phyloP scores from a whole-genome alignment of 257 asterid genomes.

The Solanum rostratum region DNA sequence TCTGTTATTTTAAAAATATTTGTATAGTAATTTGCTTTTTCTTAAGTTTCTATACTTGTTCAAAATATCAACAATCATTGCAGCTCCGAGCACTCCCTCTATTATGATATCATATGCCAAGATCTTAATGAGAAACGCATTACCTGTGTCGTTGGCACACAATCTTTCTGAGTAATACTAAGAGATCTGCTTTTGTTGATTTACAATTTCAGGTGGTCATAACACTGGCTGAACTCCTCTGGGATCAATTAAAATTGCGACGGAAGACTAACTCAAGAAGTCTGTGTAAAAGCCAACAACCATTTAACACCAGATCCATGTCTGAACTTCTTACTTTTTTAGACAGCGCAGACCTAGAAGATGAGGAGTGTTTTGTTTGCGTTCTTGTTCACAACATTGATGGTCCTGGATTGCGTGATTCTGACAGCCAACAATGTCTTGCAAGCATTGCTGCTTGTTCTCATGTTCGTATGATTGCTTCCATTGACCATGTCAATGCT shows the following conservation, averaged over 20 bases:
- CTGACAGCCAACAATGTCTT: constrained; percentile 74
- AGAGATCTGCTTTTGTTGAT: background rate
- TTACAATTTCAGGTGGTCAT: constrained; percentile 43
- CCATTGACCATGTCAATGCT: constrained; percentile 85
- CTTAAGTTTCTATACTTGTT: background rate
- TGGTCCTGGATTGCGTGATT: constrained; percentile 78
- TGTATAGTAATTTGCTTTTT: background rate
- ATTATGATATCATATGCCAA: background rate
- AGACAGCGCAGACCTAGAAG: constrained; percentile 44
- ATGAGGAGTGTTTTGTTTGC: constrained; percentile 51
- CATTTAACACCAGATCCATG: constrained; percentile 62
- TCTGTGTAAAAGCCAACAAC: constrained; percentile 38
- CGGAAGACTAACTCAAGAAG: constrained; percentile 24
- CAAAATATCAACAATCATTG: background rate
- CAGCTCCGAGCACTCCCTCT: background rate
- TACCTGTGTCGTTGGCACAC: background rate
- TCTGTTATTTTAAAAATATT: background rate
- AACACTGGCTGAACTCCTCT: constrained; percentile 65
- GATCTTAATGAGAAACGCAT: background rate
- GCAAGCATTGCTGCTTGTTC: constrained; percentile 83
- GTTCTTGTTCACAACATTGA: constrained; percentile 71
- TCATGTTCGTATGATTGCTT: constrained; percentile 72
- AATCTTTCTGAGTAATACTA: background rate
- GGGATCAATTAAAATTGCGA: constrained; percentile 65
- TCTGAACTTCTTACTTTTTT: constrained; percentile 71